These are phyloP conservation scores for Mortierella sp. DNA, from an alignment of 371 early-diverging fungal genomes.

Conservation along the genomic window DNA sequence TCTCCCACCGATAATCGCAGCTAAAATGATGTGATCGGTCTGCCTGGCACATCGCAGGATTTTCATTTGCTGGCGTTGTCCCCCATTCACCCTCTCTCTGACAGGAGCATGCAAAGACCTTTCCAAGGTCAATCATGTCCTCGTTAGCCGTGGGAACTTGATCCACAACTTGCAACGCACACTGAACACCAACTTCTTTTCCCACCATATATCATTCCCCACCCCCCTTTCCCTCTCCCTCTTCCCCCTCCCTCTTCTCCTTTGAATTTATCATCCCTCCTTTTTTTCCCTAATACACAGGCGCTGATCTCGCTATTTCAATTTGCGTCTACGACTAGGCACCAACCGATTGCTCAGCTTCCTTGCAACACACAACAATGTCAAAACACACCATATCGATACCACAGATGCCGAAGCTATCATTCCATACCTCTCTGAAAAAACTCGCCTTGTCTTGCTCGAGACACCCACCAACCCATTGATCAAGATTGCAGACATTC, in stretches of 20 bases:
- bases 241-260: no score
- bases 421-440: conserved; percentile 71
- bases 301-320: not conserved
- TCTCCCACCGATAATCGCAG: not conserved
- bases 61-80: conserved; percentile 21
- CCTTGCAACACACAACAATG: conserved; percentile 72
- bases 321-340: conserved; percentile 53
- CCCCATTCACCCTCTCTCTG: not conserved
- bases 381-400: conserved; percentile 86
- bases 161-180: no score
- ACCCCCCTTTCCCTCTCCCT: no score
- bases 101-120: no score
- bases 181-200: no score
- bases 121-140: no score
- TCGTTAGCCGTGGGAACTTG: not conserved
- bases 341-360: conserved; percentile 86
- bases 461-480: conserved; percentile 94
- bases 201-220: no score
- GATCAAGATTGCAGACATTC: conserved; percentile 87
- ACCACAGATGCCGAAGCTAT: conserved; percentile 76
- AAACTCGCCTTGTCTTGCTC: conserved; percentile 82
- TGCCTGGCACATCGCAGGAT: conserved; percentile 13
- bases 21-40: conserved; percentile 41
- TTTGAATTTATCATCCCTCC: no score
- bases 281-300: not conserved